Percentiles rank a stretch among this genome's conserved stretches.
These are phyloP conservation scores for Solanum dulcamara DNA, from an alignment of 257 asterid species.

Conservation along the genomic window DNA sequence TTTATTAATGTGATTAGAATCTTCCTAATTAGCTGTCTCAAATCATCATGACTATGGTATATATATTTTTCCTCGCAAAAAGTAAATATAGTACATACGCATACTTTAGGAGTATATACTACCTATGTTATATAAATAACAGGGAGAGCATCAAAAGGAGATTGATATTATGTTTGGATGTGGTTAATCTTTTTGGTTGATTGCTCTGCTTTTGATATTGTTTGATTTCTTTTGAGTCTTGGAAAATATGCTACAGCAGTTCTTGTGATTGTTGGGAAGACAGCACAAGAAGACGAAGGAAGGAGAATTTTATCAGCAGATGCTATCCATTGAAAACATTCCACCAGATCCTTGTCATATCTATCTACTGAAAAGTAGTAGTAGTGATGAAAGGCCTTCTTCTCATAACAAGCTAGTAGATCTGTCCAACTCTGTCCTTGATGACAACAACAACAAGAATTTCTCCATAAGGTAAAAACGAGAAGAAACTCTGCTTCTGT, in stretches of 20 bases:
- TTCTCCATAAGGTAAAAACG: slow-evolving; percentile 77
- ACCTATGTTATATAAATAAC: no score
- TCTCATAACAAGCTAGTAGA: slow-evolving; percentile 37
- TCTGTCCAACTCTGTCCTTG: slow-evolving; percentile 57
- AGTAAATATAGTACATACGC: no score
- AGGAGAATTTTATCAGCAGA: slow-evolving; percentile 65
- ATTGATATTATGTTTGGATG: no score
- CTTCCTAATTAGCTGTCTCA: no score
- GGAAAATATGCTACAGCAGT: slow-evolving; percentile 7
- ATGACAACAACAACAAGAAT: slow-evolving; percentile 26
- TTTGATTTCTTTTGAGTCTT: no score
- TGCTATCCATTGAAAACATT: slow-evolving; percentile 91
- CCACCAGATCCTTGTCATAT: slow-evolving; percentile 72
- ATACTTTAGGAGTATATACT: no score
- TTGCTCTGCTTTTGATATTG: no score
- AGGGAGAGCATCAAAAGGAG: no score
- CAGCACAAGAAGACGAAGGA: slow-evolving; percentile 50
- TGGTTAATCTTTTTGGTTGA: no score
- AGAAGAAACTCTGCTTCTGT: not conserved
- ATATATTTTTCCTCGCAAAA: no score
- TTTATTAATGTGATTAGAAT: no score
- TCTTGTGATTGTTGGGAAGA: slow-evolving; percentile 77
- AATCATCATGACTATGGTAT: no score
- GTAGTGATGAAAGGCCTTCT: slow-evolving; percentile 35
- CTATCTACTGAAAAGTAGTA: slow-evolving; percentile 38